phyloP scores from a whole-genome alignment of 2,329 filamentous ascomycete species.

The Fusarium anguioides region DNA sequence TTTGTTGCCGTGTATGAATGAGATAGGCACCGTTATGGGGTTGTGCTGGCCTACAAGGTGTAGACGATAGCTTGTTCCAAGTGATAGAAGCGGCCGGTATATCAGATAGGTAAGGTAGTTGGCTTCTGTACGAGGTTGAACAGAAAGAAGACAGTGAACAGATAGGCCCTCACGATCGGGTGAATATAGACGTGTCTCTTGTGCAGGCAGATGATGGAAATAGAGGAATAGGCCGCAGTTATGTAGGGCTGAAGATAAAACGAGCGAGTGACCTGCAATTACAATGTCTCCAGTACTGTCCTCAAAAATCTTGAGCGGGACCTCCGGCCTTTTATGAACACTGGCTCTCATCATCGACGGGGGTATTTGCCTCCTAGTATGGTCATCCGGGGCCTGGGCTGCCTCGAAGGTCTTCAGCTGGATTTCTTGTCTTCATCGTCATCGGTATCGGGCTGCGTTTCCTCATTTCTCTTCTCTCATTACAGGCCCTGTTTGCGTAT shows the following conservation, averaged over 20 bases:
- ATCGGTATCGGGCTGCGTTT: conserved; percentile 18
- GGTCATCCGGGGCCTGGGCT: conserved; percentile 8
- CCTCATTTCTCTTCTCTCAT: conserved; percentile 40
- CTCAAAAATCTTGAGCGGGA: conserved; percentile 32
- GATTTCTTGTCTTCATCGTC: conserved; percentile 17
- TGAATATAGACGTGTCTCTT: neutral
- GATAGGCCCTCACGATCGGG: neutral
- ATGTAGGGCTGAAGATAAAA: conserved; percentile 42
- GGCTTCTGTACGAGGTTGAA: neutral
- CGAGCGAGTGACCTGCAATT: conserved; percentile 21
- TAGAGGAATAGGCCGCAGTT: conserved; percentile 15
- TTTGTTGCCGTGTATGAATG: neutral
- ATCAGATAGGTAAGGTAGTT: neutral
- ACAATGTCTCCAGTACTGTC: neutral
- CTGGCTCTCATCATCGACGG: conserved; percentile 17
- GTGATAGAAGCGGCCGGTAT: conserved; percentile 10
- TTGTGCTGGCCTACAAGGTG: neutral
- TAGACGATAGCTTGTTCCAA: neutral
- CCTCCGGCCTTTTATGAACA: conserved; percentile 39
- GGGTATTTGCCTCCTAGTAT: conserved; percentile 12
- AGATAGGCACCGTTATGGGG: neutral
- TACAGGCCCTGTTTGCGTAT: conserved; percentile 20
- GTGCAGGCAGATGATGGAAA: neutral
- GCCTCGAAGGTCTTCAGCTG: conserved; percentile 11
- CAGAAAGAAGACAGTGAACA: neutral